These are phyloP conservation scores for Podaxis sp. DNA, from an alignment of 768 basidiomycete species.

Conservation along the genomic window DNA sequence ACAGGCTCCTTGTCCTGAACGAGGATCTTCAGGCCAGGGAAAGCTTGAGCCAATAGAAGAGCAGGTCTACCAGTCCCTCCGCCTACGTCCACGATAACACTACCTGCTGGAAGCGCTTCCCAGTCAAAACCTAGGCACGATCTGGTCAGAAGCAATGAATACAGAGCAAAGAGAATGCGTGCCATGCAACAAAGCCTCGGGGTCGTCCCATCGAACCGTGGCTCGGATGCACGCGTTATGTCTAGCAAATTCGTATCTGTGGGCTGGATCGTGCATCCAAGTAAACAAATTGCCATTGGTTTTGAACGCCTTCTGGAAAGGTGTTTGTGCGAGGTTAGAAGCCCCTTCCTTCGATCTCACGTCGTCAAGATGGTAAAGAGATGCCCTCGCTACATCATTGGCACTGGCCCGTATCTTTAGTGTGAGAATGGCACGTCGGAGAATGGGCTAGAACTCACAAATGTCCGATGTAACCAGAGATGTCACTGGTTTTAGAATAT, in stretches of 20 bases:
- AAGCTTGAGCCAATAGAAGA: conserved; percentile 35
- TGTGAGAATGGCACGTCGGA: neutral
- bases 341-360: neutral
- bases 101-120: conserved; percentile 46
- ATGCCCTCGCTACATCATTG: conserved; percentile 4
- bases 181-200: conserved; percentile 3
- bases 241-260: conserved; percentile 7
- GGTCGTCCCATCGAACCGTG: conserved; percentile 1
- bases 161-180: neutral
- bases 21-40: conserved; percentile 44
- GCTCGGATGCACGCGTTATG: conserved; percentile 13
- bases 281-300: conserved; percentile 1
- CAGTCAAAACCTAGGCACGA: conserved; percentile 55
- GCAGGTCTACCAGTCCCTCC: conserved; percentile 61
- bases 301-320: conserved; percentile 8
- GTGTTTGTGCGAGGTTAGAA: neutral
- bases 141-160: neutral
- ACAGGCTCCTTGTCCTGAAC: conserved; percentile 60
- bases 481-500: neutral
- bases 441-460: conserved; percentile 1
- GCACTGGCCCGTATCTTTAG: neutral
- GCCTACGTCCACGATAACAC: conserved; percentile 66
- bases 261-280: conserved; percentile 10
- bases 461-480: conserved; percentile 10
- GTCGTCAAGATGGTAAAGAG: conserved; percentile 12